Evolutionary conservation across 768 basidiomycete genomes (phyloP).

Genomic region (Lactifluus pinguis): DNA sequence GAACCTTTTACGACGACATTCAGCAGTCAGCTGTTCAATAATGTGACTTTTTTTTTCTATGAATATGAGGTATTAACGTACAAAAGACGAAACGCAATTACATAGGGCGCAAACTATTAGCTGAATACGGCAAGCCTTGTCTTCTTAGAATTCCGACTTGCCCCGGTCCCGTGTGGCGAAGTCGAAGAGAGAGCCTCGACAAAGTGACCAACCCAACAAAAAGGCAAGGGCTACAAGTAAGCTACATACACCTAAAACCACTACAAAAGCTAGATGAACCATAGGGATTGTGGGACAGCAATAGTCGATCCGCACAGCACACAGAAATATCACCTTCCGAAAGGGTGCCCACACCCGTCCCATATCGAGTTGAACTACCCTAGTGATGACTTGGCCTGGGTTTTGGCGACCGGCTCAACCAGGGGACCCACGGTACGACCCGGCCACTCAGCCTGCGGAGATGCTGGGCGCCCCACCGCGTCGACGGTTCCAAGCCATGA

Average conservation of each 20-base stretch:
- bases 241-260: background rate
- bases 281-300: background rate
- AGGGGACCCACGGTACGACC: constrained; percentile 42
- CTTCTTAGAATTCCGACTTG: background rate
- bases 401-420: constrained; percentile 46
- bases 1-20: background rate
- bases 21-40: background rate
- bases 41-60: background rate
- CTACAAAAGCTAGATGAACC: background rate
- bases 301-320: background rate
- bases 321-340: background rate
- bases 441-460: constrained; percentile 45
- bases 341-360: background rate
- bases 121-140: background rate
- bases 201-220: too few species aligned
- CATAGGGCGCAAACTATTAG: background rate
- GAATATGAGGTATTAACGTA: background rate
- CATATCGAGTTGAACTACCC: background rate
- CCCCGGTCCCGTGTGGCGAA: background rate
- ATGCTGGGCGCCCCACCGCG: constrained; percentile 37
- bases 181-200: background rate
- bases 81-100: background rate
- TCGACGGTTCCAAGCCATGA: constrained; percentile 46
- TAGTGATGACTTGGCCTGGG: constrained; percentile 6
- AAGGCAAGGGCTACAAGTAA: background rate